phyloP scores from a whole-genome alignment of 108 stramenopile genomes.

The Cylindrotheca fusiformis region DNA sequence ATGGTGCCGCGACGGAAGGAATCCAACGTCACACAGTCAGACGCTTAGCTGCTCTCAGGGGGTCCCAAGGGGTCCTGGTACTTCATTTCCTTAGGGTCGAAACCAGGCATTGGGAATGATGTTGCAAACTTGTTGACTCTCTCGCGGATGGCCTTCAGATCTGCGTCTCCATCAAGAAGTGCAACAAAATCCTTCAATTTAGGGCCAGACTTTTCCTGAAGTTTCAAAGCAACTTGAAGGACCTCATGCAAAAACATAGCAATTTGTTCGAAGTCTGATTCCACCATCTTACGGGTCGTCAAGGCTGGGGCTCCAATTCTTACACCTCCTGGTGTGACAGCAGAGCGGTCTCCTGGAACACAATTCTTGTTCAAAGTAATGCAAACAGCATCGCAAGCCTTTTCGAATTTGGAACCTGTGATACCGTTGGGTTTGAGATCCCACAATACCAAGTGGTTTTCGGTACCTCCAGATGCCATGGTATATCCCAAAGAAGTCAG shows the following conservation, averaged over 20 bases:
- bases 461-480: slow-evolving; percentile 98
- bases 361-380: slow-evolving; percentile 99
- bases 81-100: slow-evolving; percentile 85
- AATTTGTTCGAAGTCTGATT: slow-evolving; percentile 96
- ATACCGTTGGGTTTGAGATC: slow-evolving; percentile 93
- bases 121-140: slow-evolving; percentile 91
- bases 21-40: not conserved
- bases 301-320: slow-evolving; percentile 95
- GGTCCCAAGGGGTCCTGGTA: slow-evolving; percentile 58
- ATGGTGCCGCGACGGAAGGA: too few relatives aligned
- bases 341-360: slow-evolving; percentile 96
- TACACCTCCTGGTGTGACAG: slow-evolving; percentile 98
- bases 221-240: slow-evolving; percentile 75
- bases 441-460: slow-evolving; percentile 99
- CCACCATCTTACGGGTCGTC: slow-evolving; percentile 89
- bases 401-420: slow-evolving; percentile 98
- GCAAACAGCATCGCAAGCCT: slow-evolving; percentile 95
- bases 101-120: slow-evolving; percentile 98
- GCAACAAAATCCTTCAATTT: slow-evolving; percentile 92
- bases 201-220: slow-evolving; percentile 88
- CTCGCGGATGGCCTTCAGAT: slow-evolving; percentile 63
- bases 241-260: slow-evolving; percentile 93
- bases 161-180: slow-evolving; percentile 69
- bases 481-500: slow-evolving; percentile 89
- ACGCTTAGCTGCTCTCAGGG: slow-evolving; percentile 23